Evolutionary conservation across 2,329 filamentous ascomycete species (phyloP).

Genomic region (Didymella segeticola): DNA sequence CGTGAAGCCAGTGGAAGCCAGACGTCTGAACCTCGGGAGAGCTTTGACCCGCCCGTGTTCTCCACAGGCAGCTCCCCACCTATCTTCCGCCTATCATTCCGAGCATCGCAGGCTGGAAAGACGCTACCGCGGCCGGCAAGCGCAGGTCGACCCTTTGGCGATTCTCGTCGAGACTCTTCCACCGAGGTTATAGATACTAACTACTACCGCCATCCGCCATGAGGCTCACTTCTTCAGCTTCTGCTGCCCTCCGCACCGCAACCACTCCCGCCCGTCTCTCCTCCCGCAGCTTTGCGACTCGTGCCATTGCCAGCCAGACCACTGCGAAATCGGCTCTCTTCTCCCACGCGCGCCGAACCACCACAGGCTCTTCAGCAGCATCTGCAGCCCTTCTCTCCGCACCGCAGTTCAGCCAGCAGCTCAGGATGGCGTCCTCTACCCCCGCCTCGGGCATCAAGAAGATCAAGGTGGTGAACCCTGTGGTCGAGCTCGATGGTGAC

Average conservation of each 20-base stretch:
- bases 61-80: conserved; percentile 35
- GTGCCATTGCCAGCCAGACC: conserved; percentile 34
- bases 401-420: conserved; percentile 20
- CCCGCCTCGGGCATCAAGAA: conserved; percentile 78
- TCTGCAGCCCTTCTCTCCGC: conserved; percentile 8
- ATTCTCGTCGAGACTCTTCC: conserved; percentile 22
- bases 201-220: conserved; percentile 29
- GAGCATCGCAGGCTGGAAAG: conserved; percentile 14
- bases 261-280: conserved; percentile 28
- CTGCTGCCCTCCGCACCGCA: conserved; percentile 36
- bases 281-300: conserved; percentile 39
- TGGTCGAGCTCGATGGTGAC: conserved; percentile 94
- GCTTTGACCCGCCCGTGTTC: conserved; percentile 15
- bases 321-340: conserved; percentile 34
- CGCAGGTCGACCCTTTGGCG: conserved; percentile 17
- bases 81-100: conserved; percentile 21
- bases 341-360: conserved; percentile 24
- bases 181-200: conserved; percentile 39
- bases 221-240: conserved; percentile 38
- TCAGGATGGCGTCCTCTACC: conserved; percentile 51
- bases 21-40: conserved; percentile 17
- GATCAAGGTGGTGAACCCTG: conserved; percentile 99
- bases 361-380: conserved; percentile 17
- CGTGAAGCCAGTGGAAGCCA: conserved; percentile 2
- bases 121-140: conserved; percentile 38